Evolutionary conservation across 306 rosid species (phyloP).

Genomic region (Mucuna pruriens): DNA sequence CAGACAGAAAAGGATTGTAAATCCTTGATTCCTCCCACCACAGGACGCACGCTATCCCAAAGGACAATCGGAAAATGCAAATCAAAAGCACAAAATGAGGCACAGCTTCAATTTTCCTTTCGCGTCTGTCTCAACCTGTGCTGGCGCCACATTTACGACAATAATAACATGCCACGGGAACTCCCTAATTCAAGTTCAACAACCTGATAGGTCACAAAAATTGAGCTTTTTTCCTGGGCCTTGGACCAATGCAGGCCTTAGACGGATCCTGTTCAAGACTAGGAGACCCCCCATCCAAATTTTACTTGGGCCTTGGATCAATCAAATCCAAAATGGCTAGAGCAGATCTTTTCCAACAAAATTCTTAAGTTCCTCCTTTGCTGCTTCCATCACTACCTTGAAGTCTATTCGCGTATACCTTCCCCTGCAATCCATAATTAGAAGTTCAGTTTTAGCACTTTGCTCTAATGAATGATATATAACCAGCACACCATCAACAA

Average conservation of each 20-base stretch:
- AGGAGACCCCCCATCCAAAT: conserved; percentile 15
- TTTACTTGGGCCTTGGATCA: too few relatives aligned
- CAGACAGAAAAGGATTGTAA: conserved; percentile 5
- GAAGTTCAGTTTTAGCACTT: conserved; percentile 40
- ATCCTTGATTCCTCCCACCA: conserved; percentile 10
- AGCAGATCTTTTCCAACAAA: conserved; percentile 57
- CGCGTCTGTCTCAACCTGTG: conserved; percentile 32
- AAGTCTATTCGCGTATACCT: conserved; percentile 74
- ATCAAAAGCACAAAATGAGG: not conserved
- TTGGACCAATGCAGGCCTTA: conserved; percentile 19
- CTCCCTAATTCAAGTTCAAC: not conserved
- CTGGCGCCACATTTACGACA: conserved; percentile 14
- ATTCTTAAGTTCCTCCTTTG: conserved; percentile 71
- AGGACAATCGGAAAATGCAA: conserved; percentile 23
- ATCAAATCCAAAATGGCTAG: conserved; percentile 34
- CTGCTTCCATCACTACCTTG: conserved; percentile 80
- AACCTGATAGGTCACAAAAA: not conserved
- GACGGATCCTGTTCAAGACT: conserved; percentile 22
- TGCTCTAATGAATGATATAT: conserved; percentile 13
- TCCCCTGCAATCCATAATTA: conserved; percentile 73
- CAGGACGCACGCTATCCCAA: not conserved
- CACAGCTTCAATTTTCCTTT: conserved; percentile 29
- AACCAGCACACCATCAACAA: not conserved
- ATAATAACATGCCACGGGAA: conserved; percentile 13
- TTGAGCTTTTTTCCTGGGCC: not conserved